Conservation (phyloP, 2,329 filamentous ascomycete genomes). For the Immersiporthe knoxdaviesiana region DNA sequence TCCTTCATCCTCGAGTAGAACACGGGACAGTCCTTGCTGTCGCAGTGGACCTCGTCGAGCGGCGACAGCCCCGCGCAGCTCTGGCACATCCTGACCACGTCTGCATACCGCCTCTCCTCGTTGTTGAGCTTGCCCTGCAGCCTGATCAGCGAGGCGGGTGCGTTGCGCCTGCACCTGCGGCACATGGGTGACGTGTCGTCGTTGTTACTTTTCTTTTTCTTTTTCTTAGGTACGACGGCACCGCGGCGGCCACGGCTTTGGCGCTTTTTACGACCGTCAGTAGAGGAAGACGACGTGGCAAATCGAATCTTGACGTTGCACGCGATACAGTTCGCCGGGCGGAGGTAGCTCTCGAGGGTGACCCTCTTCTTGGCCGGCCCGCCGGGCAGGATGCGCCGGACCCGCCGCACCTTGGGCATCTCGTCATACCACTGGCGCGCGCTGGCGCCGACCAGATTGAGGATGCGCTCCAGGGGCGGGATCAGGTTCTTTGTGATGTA, state of each 20-base stretch:
- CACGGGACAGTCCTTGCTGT: constrained; percentile 89
- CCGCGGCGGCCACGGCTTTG: constrained; percentile 30
- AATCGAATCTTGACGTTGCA: constrained; percentile 63
- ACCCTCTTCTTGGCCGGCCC: constrained; percentile 54
- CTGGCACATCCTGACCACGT: constrained; percentile 74
- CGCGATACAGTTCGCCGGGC: constrained; percentile 74
- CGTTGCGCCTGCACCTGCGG: constrained; percentile 54
- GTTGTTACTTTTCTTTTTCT: constrained; percentile 14
- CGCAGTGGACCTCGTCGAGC: constrained; percentile 79
- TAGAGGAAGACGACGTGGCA: neutral
- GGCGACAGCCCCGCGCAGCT: constrained; percentile 76
- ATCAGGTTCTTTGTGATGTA: constrained; percentile 97
- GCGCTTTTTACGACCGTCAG: constrained; percentile 12
- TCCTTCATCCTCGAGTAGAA: constrained; percentile 80
- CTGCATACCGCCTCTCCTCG: constrained; percentile 65
- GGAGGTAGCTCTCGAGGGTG: constrained; percentile 95
- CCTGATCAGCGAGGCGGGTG: constrained; percentile 63
- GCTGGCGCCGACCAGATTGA: constrained; percentile 93
- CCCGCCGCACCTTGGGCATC: constrained; percentile 87
- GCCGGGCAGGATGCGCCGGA: constrained; percentile 61
- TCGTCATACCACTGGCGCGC: constrained; percentile 92
- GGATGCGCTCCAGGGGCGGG: constrained; percentile 92
- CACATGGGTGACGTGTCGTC: constrained; percentile 56
- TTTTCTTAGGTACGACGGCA: constrained; percentile 27
- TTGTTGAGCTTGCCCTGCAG: constrained; percentile 65